Percentiles rank a stretch among this genome's conserved stretches.
Evolutionary conservation across 345 rosid species (phyloP).

Genomic region (Salix exigua): DNA sequence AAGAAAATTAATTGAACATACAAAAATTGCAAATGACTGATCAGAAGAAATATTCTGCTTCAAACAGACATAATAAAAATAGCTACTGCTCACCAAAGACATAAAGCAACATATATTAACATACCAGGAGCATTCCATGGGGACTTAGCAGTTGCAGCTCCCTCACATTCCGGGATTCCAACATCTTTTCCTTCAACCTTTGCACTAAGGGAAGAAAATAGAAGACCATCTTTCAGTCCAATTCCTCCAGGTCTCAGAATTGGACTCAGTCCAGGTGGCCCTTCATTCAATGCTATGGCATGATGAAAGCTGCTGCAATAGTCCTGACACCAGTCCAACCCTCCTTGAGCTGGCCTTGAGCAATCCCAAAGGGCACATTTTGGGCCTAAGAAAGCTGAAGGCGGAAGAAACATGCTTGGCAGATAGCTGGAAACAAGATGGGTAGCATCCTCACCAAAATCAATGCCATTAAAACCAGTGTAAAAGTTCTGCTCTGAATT

Average conservation of each 20-base stretch:
- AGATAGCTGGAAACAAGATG: conserved; percentile 51
- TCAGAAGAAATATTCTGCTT: conserved; percentile 3
- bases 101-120: conserved; percentile 16
- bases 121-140: conserved; percentile 99
- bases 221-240: conserved; percentile 80
- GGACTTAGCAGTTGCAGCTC: conserved; percentile 97
- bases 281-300: conserved; percentile 77
- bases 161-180: conserved; percentile 98
- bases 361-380: conserved; percentile 99
- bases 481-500: conserved; percentile 61
- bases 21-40: conserved; percentile 9
- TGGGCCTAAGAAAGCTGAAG: conserved; percentile 94
- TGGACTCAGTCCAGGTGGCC: conserved; percentile 90
- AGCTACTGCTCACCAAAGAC: not conserved
- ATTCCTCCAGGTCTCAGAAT: conserved; percentile 90
- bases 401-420: conserved; percentile 71
- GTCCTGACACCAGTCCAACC: conserved; percentile 75
- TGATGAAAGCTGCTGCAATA: conserved; percentile 95
- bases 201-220: conserved; percentile 81
- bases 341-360: conserved; percentile 85
- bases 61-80: not conserved
- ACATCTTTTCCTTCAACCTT: conserved; percentile 83
- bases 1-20: conserved; percentile 10
- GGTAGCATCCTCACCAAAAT: conserved; percentile 48
- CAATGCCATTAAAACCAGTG: conserved; percentile 40